phyloP scores from a whole-genome alignment of 1,284 basidiomycete genomes.

The Ustilago bromivora region DNA sequence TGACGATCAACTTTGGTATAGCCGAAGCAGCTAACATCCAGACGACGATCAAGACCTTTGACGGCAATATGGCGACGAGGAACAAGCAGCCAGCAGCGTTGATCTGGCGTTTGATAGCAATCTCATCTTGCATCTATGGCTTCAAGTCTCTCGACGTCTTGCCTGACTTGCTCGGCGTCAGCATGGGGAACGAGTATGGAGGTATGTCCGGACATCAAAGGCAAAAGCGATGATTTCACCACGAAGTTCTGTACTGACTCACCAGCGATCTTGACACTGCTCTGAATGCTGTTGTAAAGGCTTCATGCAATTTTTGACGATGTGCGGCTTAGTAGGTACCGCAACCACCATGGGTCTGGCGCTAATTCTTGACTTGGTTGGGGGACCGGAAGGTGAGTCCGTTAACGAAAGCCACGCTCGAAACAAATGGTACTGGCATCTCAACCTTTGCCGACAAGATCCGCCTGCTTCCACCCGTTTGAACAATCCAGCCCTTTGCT shows the following conservation, averaged over 20 bases:
- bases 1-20: neutral
- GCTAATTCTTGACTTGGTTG: slow-evolving; percentile 20
- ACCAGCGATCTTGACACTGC: neutral
- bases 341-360: slow-evolving; percentile 22
- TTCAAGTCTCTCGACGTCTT: slow-evolving; percentile 31
- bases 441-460: neutral
- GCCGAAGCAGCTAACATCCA: neutral
- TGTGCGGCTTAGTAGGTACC: slow-evolving; percentile 37
- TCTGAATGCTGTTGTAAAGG: slow-evolving; percentile 7
- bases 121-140: slow-evolving; percentile 38
- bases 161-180: slow-evolving; percentile 23
- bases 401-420: neutral
- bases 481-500: slow-evolving; percentile 10
- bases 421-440: neutral
- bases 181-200: slow-evolving; percentile 30
- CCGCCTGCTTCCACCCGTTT: no score
- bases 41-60: neutral
- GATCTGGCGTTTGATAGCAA: slow-evolving; percentile 30
- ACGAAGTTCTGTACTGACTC: no score
- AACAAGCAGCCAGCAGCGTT: slow-evolving; percentile 8
- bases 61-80: slow-evolving; percentile 11
- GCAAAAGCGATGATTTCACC: neutral
- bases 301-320: slow-evolving; percentile 42
- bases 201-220: slow-evolving; percentile 13
- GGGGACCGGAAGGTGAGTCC: slow-evolving; percentile 32